These are phyloP conservation scores for Penicillium bialowiezense DNA, from an alignment of 495 filamentous ascomycete species.

Conservation along the genomic window DNA sequence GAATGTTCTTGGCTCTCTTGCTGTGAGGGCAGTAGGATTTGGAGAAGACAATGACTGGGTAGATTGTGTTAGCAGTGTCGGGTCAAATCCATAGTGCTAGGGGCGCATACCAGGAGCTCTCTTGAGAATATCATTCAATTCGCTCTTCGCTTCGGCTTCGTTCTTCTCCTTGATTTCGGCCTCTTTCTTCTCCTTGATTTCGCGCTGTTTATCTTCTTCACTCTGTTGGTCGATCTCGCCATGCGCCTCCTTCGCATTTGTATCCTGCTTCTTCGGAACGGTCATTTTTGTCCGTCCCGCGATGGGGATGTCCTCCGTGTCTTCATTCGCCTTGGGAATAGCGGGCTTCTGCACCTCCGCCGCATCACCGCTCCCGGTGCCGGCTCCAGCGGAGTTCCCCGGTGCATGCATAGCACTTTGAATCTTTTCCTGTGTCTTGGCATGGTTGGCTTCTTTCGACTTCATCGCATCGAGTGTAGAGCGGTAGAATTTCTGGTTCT, in stretches of 20 bases:
- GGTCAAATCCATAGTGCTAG: background rate
- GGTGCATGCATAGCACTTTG: slow-evolving; percentile 36
- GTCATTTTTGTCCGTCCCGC: slow-evolving; percentile 67
- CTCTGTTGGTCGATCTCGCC: slow-evolving; percentile 12
- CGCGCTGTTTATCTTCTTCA: too few relatives aligned
- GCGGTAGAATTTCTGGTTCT: slow-evolving; percentile 49
- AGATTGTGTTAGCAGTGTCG: slow-evolving; percentile 10
- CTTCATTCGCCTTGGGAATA: slow-evolving; percentile 27
- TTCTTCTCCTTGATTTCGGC: slow-evolving; percentile 14
- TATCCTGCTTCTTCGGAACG: slow-evolving; percentile 41
- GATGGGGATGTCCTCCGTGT: slow-evolving; percentile 50
- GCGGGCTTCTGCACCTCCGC: slow-evolving; percentile 55
- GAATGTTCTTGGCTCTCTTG: slow-evolving; percentile 73
- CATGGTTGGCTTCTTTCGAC: slow-evolving; percentile 33
- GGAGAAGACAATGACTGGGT: slow-evolving; percentile 85
- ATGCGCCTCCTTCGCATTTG: background rate
- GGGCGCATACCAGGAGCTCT: slow-evolving; percentile 67
- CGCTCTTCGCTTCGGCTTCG: slow-evolving; percentile 43
- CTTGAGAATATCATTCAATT: slow-evolving; percentile 75
- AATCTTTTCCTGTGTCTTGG: slow-evolving; percentile 22
- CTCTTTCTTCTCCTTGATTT: too few relatives aligned
- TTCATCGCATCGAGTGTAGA: slow-evolving; percentile 50
- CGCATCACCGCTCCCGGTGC: background rate
- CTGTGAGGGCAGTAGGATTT: slow-evolving; percentile 91
- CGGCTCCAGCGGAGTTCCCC: slow-evolving; percentile 31